Conservation (phyloP, 805 yeast genomes). For the Suhomyces vadensis region DNA sequence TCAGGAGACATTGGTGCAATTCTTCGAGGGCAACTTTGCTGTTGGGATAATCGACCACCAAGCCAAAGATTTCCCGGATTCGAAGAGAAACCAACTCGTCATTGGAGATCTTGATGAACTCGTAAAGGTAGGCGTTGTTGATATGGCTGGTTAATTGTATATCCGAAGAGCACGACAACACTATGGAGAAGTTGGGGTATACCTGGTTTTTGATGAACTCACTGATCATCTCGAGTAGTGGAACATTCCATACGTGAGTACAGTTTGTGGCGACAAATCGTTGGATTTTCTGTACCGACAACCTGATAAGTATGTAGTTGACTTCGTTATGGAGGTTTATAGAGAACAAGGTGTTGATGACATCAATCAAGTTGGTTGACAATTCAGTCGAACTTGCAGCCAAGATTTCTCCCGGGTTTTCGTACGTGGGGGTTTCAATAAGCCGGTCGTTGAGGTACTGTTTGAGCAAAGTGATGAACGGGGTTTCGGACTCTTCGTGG, state of each 20-base stretch:
- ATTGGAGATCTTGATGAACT: slow-evolving; percentile 38
- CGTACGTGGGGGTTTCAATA: slow-evolving; percentile 1
- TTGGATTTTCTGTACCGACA: slow-evolving; percentile 40
- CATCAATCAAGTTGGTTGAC: slow-evolving; percentile 13
- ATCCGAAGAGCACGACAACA: slow-evolving; percentile 17
- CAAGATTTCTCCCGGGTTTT: neutral
- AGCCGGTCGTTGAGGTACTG: slow-evolving; percentile 10
- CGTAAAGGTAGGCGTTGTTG: slow-evolving; percentile 19
- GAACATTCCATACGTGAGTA: slow-evolving; percentile 39
- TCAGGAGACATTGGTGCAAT: slow-evolving; percentile 51
- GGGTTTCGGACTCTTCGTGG: slow-evolving; percentile 1
- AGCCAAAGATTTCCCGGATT: slow-evolving; percentile 57
- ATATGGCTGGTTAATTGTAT: slow-evolving; percentile 8
- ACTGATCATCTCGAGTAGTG: slow-evolving; percentile 33
- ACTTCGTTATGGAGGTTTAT: slow-evolving; percentile 24
- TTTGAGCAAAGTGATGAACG: slow-evolving; percentile 7
- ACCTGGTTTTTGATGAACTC: slow-evolving; percentile 41
- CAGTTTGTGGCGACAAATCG: slow-evolving; percentile 30
- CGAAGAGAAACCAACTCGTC: slow-evolving; percentile 49
- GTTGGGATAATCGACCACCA: slow-evolving; percentile 54
- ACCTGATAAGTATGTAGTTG: slow-evolving; percentile 32
- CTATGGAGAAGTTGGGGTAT: slow-evolving; percentile 34
- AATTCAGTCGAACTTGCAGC: neutral
- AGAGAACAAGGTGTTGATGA: slow-evolving; percentile 17
- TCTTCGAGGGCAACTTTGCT: slow-evolving; percentile 59